A percentile compares a stretch with the other conserved stretches of the same genome.
These are phyloP conservation scores for Aspergillus sp. DNA, from an alignment of 2,329 filamentous ascomycete species.

Conservation along the genomic window DNA sequence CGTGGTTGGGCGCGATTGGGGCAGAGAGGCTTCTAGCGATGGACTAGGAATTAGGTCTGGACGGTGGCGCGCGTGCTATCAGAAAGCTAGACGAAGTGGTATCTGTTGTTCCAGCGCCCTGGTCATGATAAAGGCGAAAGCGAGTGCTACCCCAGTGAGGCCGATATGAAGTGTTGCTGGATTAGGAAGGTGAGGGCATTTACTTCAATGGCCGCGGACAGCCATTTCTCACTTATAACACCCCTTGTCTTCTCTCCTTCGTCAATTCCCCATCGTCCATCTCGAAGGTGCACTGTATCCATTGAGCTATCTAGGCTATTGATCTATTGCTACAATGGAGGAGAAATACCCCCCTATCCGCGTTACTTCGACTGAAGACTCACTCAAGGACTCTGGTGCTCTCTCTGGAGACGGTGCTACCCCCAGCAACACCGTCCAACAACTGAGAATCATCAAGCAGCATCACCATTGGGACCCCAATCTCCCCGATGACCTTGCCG, in stretches of 20 bases:
- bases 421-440: conserved; percentile 24
- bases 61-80: neutral
- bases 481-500: conserved; percentile 61
- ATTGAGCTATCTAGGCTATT: neutral
- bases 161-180: neutral
- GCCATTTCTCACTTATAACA: neutral
- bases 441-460: conserved; percentile 58
- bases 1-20: too few relatives aligned
- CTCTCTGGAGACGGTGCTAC: conserved; percentile 3
- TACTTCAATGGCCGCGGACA: neutral
- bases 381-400: neutral
- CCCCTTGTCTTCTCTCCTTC: neutral
- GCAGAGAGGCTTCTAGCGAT: too few relatives aligned
- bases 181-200: neutral
- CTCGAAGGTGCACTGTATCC: neutral
- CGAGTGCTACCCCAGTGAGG: neutral
- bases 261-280: neutral
- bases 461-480: conserved; percentile 66
- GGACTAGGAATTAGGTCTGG: too few relatives aligned
- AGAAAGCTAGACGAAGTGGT: neutral
- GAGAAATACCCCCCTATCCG: neutral
- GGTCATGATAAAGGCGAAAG: neutral
- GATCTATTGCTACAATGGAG: neutral
- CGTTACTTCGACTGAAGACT: conserved; percentile 8
- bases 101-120: neutral